Base-by-base conservation (phyloP, 176 grass and related monocot genomes). In the Tillandsia leiboldiana region DNA sequence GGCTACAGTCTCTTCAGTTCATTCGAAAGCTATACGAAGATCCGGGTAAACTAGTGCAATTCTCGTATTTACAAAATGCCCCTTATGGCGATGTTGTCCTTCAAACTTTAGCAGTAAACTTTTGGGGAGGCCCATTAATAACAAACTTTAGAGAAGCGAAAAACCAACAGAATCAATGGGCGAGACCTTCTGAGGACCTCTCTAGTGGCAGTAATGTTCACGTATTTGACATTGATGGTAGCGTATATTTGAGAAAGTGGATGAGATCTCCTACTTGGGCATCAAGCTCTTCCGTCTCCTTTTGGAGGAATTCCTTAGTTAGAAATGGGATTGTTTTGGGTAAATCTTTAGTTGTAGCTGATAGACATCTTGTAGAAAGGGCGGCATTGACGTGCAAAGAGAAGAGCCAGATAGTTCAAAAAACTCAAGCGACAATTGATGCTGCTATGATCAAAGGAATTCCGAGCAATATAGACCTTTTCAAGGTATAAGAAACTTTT, bases 401-500 rank as follows among this genome's bases (percentile, higher is more conserved):
- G 82, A 92, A 65, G 70, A 92, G 84, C 51, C 80, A 76, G 61
- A 75, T 97, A 68, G 81, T 90, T 73, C 86, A 97, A 72, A 89
- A 77, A 77, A 97, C 86, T 76, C 81, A 78, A 26, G 93, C 86
- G 1, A 97, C 93, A 75, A 90, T 97, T 83, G 84, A 84, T 81
- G 93, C 93, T 62, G 93, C 93, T 71, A 92, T 86, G 69, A 87
- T 96, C 33, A 72, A 97, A 97, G 93, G 93, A 73, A 97, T 97
- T 82, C 93, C 93, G 81, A 90, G 89, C 79, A 97, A 97, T 78
- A 97, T 97, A 78, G 89, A 92, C 76, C 89, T 97, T 81, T 97
- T 96, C 90, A 96, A 96, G 93, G 83, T 96, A 83, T 27, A 51
- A 26, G 22, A 12, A 65, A 5, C 0, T 42, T 63, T 63, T 64